Evolutionary conservation across 441 rosid genomes (phyloP).

Genomic region (Pelargonium australe): DNA sequence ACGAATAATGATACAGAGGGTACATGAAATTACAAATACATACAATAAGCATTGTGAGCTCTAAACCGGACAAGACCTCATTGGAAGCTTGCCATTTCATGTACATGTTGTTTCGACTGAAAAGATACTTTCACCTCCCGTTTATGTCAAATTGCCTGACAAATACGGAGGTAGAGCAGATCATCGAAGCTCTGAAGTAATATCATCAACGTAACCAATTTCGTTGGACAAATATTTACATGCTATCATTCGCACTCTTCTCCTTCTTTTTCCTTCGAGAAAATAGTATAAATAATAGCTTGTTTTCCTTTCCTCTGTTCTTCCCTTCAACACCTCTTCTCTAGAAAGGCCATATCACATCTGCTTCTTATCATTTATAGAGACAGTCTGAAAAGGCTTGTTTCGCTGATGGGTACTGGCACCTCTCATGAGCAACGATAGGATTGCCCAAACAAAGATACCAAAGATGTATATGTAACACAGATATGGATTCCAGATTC

Average conservation of each 20-base stretch:
- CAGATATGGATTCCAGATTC: constrained; percentile 5
- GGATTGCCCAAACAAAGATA: constrained; percentile 49
- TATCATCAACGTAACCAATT: too few species aligned
- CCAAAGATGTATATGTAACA: constrained; percentile 9
- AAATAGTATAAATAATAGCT: constrained; percentile 18
- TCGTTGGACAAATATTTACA: neutral
- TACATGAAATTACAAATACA: neutral
- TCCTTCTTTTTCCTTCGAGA: neutral
- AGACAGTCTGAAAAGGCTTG: constrained; percentile 58
- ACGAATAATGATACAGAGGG: neutral
- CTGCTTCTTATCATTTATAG: neutral
- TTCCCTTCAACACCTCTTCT: too few species aligned
- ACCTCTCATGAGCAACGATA: constrained; percentile 41
- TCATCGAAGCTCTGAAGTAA: too few species aligned
- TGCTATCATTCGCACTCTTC: neutral
- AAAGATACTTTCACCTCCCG: too few species aligned
- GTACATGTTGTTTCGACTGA: too few species aligned
- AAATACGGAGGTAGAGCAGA: too few species aligned
- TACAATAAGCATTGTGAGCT: neutral
- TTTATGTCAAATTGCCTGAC: too few species aligned
- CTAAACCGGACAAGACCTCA: neutral
- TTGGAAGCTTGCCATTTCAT: neutral
- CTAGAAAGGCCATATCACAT: too few species aligned
- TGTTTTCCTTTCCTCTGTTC: too few species aligned
- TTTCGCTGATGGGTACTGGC: constrained; percentile 59